Evolutionary conservation across 352 stramenopile species (phyloP).

Genomic region (Globisporangium cederbergense): DNA sequence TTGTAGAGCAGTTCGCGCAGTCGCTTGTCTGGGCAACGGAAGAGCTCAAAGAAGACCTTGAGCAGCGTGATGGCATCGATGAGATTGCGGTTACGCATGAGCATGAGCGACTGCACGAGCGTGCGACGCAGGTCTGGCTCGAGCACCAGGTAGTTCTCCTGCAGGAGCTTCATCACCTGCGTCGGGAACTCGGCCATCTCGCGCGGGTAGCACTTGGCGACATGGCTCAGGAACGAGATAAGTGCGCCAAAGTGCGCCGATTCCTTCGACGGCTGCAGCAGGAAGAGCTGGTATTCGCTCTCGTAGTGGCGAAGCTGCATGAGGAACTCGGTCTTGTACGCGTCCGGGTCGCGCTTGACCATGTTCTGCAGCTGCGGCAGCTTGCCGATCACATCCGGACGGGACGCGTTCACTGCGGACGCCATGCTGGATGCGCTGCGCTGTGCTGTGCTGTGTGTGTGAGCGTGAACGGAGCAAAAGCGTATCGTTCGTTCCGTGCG

Average conservation of each 20-base stretch:
- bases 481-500: background rate
- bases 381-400: constrained; percentile 87
- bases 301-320: constrained; percentile 96
- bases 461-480: background rate
- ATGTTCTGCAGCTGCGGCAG: constrained; percentile 98
- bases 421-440: constrained; percentile 28
- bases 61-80: constrained; percentile 91
- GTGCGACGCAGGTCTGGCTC: constrained; percentile 90
- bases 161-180: constrained; percentile 93
- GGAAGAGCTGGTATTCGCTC: constrained; percentile 95
- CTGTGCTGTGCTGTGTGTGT: constrained; percentile 8
- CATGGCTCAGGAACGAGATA: constrained; percentile 96
- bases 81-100: constrained; percentile 95
- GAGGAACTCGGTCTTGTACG: constrained; percentile 97
- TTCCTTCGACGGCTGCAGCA: constrained; percentile 90
- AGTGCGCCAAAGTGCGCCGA: constrained; percentile 93
- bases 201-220: constrained; percentile 85
- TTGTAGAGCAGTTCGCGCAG: constrained; percentile 93
- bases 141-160: constrained; percentile 87
- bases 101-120: constrained; percentile 94
- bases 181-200: constrained; percentile 85
- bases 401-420: constrained; percentile 65
- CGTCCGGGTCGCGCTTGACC: constrained; percentile 96
- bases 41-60: constrained; percentile 97
- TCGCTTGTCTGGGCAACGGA: constrained; percentile 95